Evolutionary conservation across 2,329 filamentous ascomycete species (phyloP).

Genomic region (Trichophyton equinum): DNA sequence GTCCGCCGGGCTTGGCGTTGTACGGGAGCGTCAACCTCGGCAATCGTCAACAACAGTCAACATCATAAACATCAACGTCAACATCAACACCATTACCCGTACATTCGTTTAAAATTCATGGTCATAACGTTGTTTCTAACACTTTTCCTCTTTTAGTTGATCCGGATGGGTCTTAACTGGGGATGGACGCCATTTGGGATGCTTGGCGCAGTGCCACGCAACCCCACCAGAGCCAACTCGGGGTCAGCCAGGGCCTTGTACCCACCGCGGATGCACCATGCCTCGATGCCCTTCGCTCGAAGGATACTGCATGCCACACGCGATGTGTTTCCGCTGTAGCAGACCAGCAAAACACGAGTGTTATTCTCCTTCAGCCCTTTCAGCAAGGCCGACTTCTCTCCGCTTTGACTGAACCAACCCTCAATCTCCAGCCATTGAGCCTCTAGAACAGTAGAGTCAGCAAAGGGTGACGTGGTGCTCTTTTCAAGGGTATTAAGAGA

Average conservation of each 20-base stretch:
- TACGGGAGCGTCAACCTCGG: too few relatives aligned
- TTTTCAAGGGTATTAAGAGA: constrained; percentile 29
- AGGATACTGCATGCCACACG: constrained; percentile 44
- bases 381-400: not conserved
- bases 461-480: constrained; percentile 35
- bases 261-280: constrained; percentile 38
- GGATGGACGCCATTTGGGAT: not conserved
- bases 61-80: too few relatives aligned
- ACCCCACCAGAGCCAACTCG: not conserved
- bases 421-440: constrained; percentile 40
- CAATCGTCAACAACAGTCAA: too few relatives aligned
- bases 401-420: constrained; percentile 25
- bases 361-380: not conserved
- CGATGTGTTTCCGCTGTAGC: constrained; percentile 44
- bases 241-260: not conserved
- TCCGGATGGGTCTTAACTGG: not conserved
- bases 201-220: not conserved
- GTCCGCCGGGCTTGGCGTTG: too few relatives aligned
- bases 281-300: constrained; percentile 38
- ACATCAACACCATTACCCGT: not conserved
- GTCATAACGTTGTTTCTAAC: not conserved
- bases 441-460: constrained; percentile 32
- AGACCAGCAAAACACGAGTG: constrained; percentile 32
- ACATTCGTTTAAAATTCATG: not conserved
- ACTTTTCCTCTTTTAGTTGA: not conserved